A percentile compares a stretch with the other conserved stretches of the same genome.
phyloP scores from a whole-genome alignment of 208 protist species.

The Leishmania braziliensis region DNA sequence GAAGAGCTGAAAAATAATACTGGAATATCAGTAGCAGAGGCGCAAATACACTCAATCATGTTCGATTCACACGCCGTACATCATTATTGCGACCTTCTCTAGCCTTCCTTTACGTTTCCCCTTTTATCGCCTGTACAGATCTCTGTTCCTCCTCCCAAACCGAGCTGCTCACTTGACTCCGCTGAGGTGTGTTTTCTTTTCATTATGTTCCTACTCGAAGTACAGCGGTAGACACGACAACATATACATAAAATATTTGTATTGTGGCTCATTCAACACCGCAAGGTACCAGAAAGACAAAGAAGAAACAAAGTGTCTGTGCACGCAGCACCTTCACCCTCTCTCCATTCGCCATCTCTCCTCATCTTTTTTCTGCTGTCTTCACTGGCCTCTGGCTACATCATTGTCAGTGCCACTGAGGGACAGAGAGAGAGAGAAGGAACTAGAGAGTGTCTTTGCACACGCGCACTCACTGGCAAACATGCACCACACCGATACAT shows the following conservation, averaged over 20 bases:
- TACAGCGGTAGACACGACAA: background rate
- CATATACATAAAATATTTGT: background rate
- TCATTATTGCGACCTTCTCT: background rate
- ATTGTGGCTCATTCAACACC: background rate
- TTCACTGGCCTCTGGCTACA: background rate
- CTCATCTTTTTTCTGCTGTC: background rate
- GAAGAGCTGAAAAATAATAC: background rate
- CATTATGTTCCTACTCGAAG: background rate
- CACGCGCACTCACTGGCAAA: background rate
- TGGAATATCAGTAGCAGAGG: background rate
- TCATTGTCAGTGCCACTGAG: background rate
- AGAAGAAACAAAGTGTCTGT: background rate
- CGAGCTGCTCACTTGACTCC: background rate
- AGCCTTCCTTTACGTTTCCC: background rate
- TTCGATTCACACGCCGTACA: background rate
- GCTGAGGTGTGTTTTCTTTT: background rate
- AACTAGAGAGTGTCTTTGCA: background rate
- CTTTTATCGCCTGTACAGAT: background rate
- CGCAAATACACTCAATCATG: background rate
- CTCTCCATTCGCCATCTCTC: background rate
- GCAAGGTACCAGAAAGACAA: background rate
- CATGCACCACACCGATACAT: background rate
- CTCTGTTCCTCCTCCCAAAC: background rate
- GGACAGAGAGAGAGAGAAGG: background rate
- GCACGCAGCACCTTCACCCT: background rate